These are phyloP conservation scores for Aphanomyces cochlioides DNA, from an alignment of 352 stramenopile genomes.

Conservation along the genomic window DNA sequence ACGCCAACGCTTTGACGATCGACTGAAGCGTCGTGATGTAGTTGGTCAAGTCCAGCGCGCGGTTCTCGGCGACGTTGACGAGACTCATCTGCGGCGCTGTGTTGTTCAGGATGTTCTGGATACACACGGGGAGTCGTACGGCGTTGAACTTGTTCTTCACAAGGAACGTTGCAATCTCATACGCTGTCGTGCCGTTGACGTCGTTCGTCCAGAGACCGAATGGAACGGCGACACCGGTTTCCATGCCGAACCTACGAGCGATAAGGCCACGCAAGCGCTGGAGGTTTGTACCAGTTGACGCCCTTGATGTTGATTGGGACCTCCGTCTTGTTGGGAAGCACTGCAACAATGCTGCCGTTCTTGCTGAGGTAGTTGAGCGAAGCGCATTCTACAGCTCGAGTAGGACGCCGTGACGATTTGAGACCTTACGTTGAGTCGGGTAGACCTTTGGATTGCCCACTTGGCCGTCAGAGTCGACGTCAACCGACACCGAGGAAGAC, in stretches of 20 bases:
- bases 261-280: no score
- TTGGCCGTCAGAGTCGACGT: conserved; percentile 29
- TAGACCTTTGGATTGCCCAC: conserved; percentile 35
- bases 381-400: conserved; percentile 39
- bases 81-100: conserved; percentile 41
- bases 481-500: conserved; percentile 18
- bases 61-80: conserved; percentile 65
- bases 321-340: conserved; percentile 50
- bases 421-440: conserved; percentile 6
- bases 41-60: conserved; percentile 55
- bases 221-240: conserved; percentile 55
- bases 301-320: conserved; percentile 53
- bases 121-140: conserved; percentile 55
- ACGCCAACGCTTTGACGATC: conserved; percentile 53
- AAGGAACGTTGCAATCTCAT: conserved; percentile 60
- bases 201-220: conserved; percentile 78
- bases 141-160: conserved; percentile 71
- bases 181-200: conserved; percentile 68
- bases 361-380: conserved; percentile 65
- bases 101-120: conserved; percentile 50
- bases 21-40: conserved; percentile 61
- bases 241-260: conserved; percentile 59
- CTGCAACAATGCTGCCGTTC: conserved; percentile 44
- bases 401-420: neutral
- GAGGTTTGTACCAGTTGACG: conserved; percentile 52